Evolutionary conservation across 225 moss, liverwort and hornwort species (phyloP).

Genomic region (Antitrichia curtipendula): DNA sequence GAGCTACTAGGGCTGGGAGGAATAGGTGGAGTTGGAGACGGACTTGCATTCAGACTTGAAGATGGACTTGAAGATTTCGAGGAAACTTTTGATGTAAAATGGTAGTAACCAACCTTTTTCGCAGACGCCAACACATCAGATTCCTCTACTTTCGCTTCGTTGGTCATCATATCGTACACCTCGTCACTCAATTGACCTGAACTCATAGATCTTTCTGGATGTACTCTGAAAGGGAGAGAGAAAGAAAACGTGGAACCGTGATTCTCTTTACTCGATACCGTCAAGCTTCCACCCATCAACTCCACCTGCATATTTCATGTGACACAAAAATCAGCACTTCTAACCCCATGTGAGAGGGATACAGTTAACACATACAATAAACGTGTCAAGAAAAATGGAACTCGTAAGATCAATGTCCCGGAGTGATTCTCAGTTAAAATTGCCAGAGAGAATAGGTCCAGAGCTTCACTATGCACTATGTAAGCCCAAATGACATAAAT

Average conservation of each 20-base stretch:
- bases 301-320: slow-evolving; percentile 34
- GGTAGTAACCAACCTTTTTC: slow-evolving; percentile 28
- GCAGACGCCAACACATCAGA: slow-evolving; percentile 6
- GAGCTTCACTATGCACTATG: neutral
- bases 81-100: slow-evolving; percentile 21
- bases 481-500: neutral
- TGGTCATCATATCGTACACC: slow-evolving; percentile 30
- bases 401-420: neutral
- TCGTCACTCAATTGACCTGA: slow-evolving; percentile 23
- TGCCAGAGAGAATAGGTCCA: neutral
- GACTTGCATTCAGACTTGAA: neutral
- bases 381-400: neutral
- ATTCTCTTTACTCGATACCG: slow-evolving; percentile 54
- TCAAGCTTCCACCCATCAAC: slow-evolving; percentile 72
- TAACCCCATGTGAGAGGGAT: neutral
- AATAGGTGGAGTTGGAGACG: neutral
- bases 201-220: slow-evolving; percentile 23
- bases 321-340: neutral
- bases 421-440: neutral
- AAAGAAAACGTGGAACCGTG: slow-evolving; percentile 68
- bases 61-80: slow-evolving; percentile 1
- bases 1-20: neutral
- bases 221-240: slow-evolving; percentile 42
- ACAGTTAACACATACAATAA: neutral
- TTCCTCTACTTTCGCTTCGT: slow-evolving; percentile 9